Base-by-base conservation (phyloP, 2,329 filamentous ascomycete species). In the Escovopsis sp. region DNA sequence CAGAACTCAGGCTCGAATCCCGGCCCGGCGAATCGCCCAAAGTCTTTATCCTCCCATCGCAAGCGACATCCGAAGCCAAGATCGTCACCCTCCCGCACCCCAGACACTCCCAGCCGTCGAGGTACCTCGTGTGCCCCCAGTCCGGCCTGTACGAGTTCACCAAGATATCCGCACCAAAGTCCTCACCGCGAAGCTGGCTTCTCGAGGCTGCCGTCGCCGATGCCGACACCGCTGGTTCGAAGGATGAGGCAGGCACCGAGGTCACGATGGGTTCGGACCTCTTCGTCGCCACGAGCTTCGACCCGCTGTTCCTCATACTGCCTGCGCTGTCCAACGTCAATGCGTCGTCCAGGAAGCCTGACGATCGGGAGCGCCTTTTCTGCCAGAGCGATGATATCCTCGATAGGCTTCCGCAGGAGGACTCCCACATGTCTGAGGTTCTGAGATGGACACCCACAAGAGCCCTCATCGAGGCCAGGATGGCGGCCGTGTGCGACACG, bases 281-380 rank as follows among this genome's bases (percentile, higher is more conserved):
- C n/a, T 79, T 81, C 48, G 59, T 96, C 39, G 84, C 88, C 8
- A 94, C 90, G 1, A 72, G 76, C 2, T 65, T 94, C 36, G 90
- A 98, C 54, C 70, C 83, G 5, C 51, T 94, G 3, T 96, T 96
- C 59, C 64, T 96, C 34, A 52, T 93, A 4, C 62, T 96, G 2
- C 81, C 88, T 0, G 70, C 76, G 4, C 66, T 96, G 2, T 59
- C 63, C 1, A 55, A 71, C 27, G 47, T 58, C 25, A 53, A 55
- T 35, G 35, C 49, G 4, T 44, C 59, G 11, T 6, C 21, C 21
- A 62, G 63, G 31, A 47, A 53, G 10, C 60, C 62, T 17, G 61
- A 66, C 33, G 55, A 62, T 2, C 50, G 59, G 28, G 81, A 76
- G 49, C 68, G 68, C 30, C 63, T 78, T 35, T 85, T 84, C 45